Base-by-base conservation (phyloP, 306 rosid genomes). In the Quercus aquifolioides region DNA sequence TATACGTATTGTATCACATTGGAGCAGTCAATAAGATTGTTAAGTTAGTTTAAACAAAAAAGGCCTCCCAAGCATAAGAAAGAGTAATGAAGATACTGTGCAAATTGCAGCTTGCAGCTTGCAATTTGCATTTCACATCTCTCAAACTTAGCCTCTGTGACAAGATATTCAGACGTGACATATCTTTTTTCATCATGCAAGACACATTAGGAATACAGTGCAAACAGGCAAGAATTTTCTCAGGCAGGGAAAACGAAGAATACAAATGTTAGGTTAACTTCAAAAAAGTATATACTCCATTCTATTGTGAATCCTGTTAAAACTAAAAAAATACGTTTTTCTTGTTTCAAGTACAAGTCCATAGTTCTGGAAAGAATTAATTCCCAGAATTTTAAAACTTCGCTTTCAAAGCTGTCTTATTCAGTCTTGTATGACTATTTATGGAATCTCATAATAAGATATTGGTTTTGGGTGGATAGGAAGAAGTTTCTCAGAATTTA, bases 121-220 rank as follows among this genome's bases (percentile, higher is more conserved):
- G 18, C 35, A 38, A 74, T 19, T 67, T 33, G 8, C 8, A 11
- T 18, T 76, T 17, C 52, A 80, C 20, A 57, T 54, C 63, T 67
- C 71, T 55, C 15, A 71, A 76, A 35, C 38, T 35, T 25, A 23
- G 14, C 49, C 74, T 67, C 14, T 18, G 23, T n/a, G 65, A 65
- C n/a, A 70, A 64, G 74, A 77, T 57, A 56, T 33, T 59, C 52
- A 59, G 74, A 69, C 75, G 77, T 17, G 54, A 30, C 19, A 23
- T 31, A 30, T 54, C n/a, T 21, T 25, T 57, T n/a, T 68, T 73
- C 60, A 76, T 46, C 25, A 33, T 33, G 71, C 51, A 33, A 33
- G 71, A 19, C 23, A 18, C 51, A 18, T 33, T 46, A 33, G 7
- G 71, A 33, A 18, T 17, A 67, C 15, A 67, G 17, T 17, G 71